A percentile compares a stretch with the other conserved stretches of the same genome.
Evolutionary conservation across 495 filamentous ascomycete species (phyloP).

Genomic region (Neurospora sp.): DNA sequence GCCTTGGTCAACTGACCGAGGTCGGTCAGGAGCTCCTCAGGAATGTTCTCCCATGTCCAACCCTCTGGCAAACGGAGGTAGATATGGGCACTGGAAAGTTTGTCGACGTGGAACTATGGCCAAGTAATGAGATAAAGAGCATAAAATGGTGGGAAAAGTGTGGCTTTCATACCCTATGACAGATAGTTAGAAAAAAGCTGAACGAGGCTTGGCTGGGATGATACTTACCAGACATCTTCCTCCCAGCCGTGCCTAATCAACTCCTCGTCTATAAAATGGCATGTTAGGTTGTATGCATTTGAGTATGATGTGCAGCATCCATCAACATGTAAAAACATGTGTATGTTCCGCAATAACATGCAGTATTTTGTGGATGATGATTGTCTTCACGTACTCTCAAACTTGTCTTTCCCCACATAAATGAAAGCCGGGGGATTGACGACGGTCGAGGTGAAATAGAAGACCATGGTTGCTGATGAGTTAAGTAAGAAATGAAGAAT

Average conservation of each 20-base stretch:
- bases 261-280: conserved; percentile 66
- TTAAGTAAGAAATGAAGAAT: background rate
- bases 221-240: conserved; percentile 80
- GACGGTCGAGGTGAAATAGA: conserved; percentile 83
- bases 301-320: background rate
- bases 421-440: conserved; percentile 65
- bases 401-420: conserved; percentile 98
- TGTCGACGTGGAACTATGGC: conserved; percentile 88
- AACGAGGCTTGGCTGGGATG: background rate
- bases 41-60: conserved; percentile 77
- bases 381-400: conserved; percentile 66
- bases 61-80: conserved; percentile 79
- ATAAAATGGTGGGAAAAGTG: background rate
- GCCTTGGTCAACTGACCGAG: conserved; percentile 94
- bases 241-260: conserved; percentile 88
- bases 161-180: conserved; percentile 3
- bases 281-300: conserved; percentile 11
- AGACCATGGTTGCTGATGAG: conserved; percentile 60
- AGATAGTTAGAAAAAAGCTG: background rate
- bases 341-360: background rate
- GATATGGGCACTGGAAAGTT: conserved; percentile 91
- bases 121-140: background rate
- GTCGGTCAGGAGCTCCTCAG: conserved; percentile 65
- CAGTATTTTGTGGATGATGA: background rate
- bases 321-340: background rate